Base-by-base conservation (phyloP, 345 rosid genomes). In the Rhizophora apiculata region DNA sequence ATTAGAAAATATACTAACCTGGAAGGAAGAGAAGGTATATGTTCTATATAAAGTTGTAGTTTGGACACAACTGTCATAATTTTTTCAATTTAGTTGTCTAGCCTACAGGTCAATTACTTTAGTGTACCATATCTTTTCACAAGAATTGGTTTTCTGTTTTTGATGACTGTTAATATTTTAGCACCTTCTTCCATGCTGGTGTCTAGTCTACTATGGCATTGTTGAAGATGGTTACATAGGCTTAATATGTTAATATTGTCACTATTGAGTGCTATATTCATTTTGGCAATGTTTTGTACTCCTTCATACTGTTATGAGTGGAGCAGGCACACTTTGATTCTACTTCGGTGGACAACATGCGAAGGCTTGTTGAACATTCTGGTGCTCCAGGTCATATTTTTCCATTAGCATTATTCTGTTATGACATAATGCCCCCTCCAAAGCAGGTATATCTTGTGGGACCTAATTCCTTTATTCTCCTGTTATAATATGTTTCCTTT, bases 361-460 rank as follows among this genome's bases (percentile, higher is more conserved):
- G 93, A 85, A 82, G 97, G 87, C 80, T 95, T 60, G 86, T 80
- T 27, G 93, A 88, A 74, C 89, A 88, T 79, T 87, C 96, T 74
- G 96, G 91, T 59, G 81, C 79, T 74, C 93, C 93, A 6, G 93
- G 89, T 62, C 96, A 89, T 80, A 66, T 89, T 39, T 94, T 88
- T 69, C 98, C 97, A 13, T 76, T 91, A 75, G 83, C 96, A 70
- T 73, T 94, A 68, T 80, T 88, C 65, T 94, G 98, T 82, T 63
- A 88, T 72, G 92, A 88, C 77, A 88, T 95, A 72, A 95, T 95
- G 97, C 99, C 99, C 4, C 99, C 99, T 84, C 99, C 99, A 30
- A 70, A 70, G 2, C 84, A 82, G 85, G 99, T 91, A 68, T 67
- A 60, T 64, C 39, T 61, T 68, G 54, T 55, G 27, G 64, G 43